Percentiles rank a stretch among this genome's conserved stretches.
phyloP scores from a whole-genome alignment of 495 filamentous ascomycete species.

The Glutinoglossum americanum region DNA sequence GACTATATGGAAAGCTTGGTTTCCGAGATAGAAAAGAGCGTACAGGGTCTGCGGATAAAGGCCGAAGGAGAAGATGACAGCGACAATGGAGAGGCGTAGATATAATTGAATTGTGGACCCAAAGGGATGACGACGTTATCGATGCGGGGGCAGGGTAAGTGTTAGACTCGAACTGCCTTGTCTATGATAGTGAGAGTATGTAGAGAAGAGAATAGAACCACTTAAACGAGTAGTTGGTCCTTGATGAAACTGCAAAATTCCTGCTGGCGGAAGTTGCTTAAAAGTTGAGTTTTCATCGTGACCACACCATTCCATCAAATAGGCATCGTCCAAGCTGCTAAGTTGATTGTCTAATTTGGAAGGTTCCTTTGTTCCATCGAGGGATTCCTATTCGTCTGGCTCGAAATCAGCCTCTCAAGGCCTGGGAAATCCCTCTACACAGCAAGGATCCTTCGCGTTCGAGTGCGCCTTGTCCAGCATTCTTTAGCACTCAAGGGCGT shows the following conservation, averaged over 20 bases:
- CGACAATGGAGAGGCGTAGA: background rate
- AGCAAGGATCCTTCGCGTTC: background rate
- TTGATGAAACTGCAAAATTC: background rate
- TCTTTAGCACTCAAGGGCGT: background rate
- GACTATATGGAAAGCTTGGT: constrained; percentile 36
- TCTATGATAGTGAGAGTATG: background rate
- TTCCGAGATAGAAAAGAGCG: constrained; percentile 24
- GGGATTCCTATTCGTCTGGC: too few species aligned
- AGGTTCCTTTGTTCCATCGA: background rate
- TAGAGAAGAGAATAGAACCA: background rate
- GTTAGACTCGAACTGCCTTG: background rate
- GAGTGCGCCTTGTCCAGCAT: background rate
- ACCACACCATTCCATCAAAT: too few species aligned
- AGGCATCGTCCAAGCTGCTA: too few species aligned
- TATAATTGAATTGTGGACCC: background rate
- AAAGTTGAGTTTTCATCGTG: too few species aligned
- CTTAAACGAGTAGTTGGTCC: background rate
- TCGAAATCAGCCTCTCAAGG: too few species aligned
- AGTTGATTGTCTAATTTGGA: background rate
- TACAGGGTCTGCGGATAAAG: constrained; percentile 22
- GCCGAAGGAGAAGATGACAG: constrained; percentile 23
- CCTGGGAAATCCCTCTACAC: background rate
- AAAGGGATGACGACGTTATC: background rate
- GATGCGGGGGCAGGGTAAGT: background rate
- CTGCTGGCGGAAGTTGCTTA: background rate